phyloP scores from a whole-genome alignment of 768 basidiomycete species.

The Crepidotus variabilis region DNA sequence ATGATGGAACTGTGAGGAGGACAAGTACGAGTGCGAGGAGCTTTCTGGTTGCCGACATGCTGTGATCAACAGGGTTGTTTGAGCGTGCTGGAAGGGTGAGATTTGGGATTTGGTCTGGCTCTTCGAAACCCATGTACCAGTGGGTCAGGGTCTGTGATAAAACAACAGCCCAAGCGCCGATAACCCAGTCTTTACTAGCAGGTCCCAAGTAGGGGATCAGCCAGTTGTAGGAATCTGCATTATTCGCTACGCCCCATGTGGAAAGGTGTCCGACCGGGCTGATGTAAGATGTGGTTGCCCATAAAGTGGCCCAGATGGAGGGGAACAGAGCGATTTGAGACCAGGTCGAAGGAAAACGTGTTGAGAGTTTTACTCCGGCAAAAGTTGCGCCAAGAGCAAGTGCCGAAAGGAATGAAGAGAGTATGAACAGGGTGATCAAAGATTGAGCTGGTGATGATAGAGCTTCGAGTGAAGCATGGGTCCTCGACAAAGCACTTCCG shows the following conservation, averaged over 20 bases:
- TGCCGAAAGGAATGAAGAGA: constrained; percentile 41
- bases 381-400: constrained; percentile 38
- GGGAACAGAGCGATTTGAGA: constrained; percentile 59
- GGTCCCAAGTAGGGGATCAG: constrained; percentile 54
- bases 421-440: constrained; percentile 36
- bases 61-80: constrained; percentile 2
- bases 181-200: constrained; percentile 65
- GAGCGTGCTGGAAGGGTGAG: neutral
- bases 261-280: constrained; percentile 71
- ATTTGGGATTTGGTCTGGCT: constrained; percentile 12
- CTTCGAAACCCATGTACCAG: constrained; percentile 52
- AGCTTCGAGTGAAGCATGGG: constrained; percentile 45
- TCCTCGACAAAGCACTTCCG: constrained; percentile 38
- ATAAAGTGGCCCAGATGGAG: constrained; percentile 60
- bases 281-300: constrained; percentile 48
- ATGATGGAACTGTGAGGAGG: constrained; percentile 54
- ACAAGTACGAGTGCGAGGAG: constrained; percentile 38
- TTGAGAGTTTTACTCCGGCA: constrained; percentile 32
- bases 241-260: constrained; percentile 63
- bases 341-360: constrained; percentile 31
- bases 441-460: constrained; percentile 52
- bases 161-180: constrained; percentile 73
- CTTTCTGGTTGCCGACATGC: constrained; percentile 19
- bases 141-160: constrained; percentile 47
- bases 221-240: constrained; percentile 60